A percentile compares a stretch with the other conserved stretches of the same genome.
Conservation (phyloP, 1,284 basidiomycete genomes). For the Paramarasmius palmivorus region DNA sequence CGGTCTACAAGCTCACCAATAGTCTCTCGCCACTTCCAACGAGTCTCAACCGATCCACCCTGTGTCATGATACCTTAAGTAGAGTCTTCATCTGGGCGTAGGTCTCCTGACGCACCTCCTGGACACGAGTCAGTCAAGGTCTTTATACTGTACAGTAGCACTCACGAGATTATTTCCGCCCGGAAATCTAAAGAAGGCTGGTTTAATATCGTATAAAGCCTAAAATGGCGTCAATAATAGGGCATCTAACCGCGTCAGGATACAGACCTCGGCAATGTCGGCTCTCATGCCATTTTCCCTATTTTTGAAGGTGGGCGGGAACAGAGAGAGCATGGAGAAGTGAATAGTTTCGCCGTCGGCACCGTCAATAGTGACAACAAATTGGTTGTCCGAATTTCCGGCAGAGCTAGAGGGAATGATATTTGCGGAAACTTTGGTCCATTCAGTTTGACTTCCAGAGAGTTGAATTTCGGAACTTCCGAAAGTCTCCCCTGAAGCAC, state of each 20-base stretch:
- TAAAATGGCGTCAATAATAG: not conserved
- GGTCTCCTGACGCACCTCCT: conserved; percentile 2
- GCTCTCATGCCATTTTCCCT: conserved; percentile 63
- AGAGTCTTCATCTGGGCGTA: not conserved
- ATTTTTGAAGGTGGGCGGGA: conserved; percentile 72
- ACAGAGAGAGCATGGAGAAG: conserved; percentile 68
- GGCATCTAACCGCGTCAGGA: not conserved
- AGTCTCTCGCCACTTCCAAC: conserved; percentile 61
- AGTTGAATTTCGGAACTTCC: conserved; percentile 42
- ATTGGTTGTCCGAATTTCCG: conserved; percentile 32
- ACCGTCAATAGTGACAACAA: conserved; percentile 55
- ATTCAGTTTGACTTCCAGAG: conserved; percentile 46
- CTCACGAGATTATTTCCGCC: conserved; percentile 59
- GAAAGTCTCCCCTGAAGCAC: conserved; percentile 42
- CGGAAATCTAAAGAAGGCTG: conserved; percentile 59
- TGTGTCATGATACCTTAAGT: conserved; percentile 15
- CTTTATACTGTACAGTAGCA: not conserved
- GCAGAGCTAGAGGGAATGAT: conserved; percentile 44
- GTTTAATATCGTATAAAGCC: conserved; percentile 46
- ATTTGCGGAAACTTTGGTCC: conserved; percentile 51
- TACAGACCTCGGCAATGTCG: conserved; percentile 58
- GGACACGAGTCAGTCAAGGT: not conserved
- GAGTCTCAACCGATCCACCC: conserved; percentile 43
- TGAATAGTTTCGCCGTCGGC: conserved; percentile 49
- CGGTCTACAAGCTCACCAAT: conserved; percentile 46